These are phyloP conservation scores for Plasmodium relictum DNA, from an alignment of 169 alveolate genomes.

Conservation along the genomic window DNA sequence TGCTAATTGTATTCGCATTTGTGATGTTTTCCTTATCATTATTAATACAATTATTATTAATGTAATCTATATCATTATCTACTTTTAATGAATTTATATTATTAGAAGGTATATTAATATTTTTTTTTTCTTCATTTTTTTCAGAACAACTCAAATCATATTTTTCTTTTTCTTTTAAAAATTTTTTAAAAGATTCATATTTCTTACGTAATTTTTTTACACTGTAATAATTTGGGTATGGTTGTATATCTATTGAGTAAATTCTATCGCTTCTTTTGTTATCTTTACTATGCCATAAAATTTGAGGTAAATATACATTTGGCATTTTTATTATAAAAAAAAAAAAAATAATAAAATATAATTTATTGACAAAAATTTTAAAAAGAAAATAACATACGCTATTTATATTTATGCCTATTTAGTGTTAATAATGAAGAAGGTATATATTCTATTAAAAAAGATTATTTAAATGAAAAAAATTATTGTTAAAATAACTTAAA, in stretches of 20 bases:
- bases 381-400: too few species aligned
- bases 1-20: background rate
- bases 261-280: slow-evolving; percentile 92
- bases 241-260: slow-evolving; percentile 92
- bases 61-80: slow-evolving; percentile 10
- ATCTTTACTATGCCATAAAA: slow-evolving; percentile 93
- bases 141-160: slow-evolving; percentile 9
- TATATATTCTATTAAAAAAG: background rate
- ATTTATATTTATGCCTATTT: background rate
- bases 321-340: slow-evolving; percentile 84
- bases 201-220: slow-evolving; percentile 42
- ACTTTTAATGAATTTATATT: slow-evolving; percentile 13
- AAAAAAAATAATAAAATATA: slow-evolving; percentile 1
- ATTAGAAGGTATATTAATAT: slow-evolving; percentile 16
- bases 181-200: slow-evolving; percentile 58
- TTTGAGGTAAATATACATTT: slow-evolving; percentile 90
- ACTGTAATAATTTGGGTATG: slow-evolving; percentile 81
- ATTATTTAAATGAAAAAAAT: too few species aligned
- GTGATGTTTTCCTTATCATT: background rate
- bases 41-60: slow-evolving; percentile 1
- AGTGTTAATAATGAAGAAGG: slow-evolving; percentile 4
- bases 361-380: too few species aligned
- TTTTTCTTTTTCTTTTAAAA: slow-evolving; percentile 56
- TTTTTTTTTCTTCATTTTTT: slow-evolving; percentile 6
- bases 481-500: too few species aligned